phyloP scores from a whole-genome alignment of 495 filamentous ascomycete genomes.

The Chaetomium cochliodes region DNA sequence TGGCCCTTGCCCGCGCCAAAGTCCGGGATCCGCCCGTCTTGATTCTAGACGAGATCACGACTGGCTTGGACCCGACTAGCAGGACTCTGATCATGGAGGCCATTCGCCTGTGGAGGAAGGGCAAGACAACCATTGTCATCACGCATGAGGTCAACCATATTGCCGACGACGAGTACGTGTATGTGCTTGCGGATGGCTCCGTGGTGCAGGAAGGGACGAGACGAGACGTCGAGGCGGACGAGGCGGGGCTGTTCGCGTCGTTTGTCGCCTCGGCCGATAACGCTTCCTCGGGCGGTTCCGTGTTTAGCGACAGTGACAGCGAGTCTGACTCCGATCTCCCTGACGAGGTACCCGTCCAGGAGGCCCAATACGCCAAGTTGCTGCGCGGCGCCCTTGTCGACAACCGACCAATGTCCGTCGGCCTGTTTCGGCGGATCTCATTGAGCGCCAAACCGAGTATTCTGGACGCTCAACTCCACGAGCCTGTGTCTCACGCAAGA shows the following conservation, averaged over 20 bases:
- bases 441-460: not conserved
- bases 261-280: constrained; percentile 33
- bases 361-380: constrained; percentile 22
- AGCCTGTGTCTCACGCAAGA: not conserved
- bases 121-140: constrained; percentile 85
- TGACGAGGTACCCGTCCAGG: constrained; percentile 15
- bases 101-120: constrained; percentile 69
- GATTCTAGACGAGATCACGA: constrained; percentile 87
- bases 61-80: constrained; percentile 71
- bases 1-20: constrained; percentile 71
- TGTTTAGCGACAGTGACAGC: constrained; percentile 1
- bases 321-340: not conserved
- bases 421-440: constrained; percentile 26
- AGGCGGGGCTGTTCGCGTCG: constrained; percentile 36
- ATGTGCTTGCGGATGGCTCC: constrained; percentile 69
- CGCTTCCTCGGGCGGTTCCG: constrained; percentile 1
- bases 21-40: constrained; percentile 78
- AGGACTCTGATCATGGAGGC: constrained; percentile 67
- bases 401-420: constrained; percentile 14
- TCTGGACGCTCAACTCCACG: not conserved
- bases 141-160: constrained; percentile 91
- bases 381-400: constrained; percentile 21
- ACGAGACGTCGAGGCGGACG: constrained; percentile 36
- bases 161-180: constrained; percentile 69
- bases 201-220: constrained; percentile 66